Evolutionary conservation across 2,329 filamentous ascomycete species (phyloP).

Genomic region (Mariannaea elegans): DNA sequence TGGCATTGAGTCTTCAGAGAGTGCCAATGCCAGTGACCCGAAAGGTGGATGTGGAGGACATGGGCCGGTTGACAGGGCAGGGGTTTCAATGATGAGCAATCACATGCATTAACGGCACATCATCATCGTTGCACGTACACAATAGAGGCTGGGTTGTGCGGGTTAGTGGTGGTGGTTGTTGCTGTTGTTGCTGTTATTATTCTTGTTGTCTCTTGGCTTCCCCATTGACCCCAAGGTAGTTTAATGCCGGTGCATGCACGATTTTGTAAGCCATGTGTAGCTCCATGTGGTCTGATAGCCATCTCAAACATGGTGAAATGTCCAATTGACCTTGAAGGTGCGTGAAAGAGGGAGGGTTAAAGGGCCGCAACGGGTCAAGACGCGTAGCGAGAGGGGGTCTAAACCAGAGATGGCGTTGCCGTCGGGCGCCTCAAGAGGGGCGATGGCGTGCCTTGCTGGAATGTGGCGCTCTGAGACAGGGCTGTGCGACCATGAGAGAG

Average conservation of each 20-base stretch:
- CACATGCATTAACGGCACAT: conserved; percentile 19
- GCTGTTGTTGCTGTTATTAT: not conserved
- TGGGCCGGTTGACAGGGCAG: conserved; percentile 6
- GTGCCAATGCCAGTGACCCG: not conserved
- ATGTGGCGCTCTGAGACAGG: conserved; percentile 30
- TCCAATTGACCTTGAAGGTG: conserved; percentile 22
- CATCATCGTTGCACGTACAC: not conserved
- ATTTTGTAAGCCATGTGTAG: not conserved
- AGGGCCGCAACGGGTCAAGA: conserved; percentile 18
- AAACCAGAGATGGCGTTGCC: conserved; percentile 37
- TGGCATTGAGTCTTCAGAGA: conserved; percentile 16
- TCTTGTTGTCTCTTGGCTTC: not conserved
- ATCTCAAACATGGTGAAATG: conserved; percentile 3
- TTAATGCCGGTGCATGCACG: conserved; percentile 18
- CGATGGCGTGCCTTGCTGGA: conserved; percentile 36
- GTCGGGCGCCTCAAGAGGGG: conserved; percentile 33
- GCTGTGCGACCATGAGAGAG: not conserved
- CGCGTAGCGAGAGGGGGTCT: conserved; percentile 24
- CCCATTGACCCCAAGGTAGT: conserved; percentile 5
- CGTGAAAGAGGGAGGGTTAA: conserved; percentile 1
- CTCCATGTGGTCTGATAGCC: not conserved
- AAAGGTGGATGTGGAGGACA: not conserved
- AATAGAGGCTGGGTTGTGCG: not conserved
- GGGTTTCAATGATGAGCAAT: not conserved
- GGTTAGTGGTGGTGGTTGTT: not conserved